These are phyloP conservation scores for Talaromyces trachyspermus DNA, from an alignment of 495 filamentous ascomycete species.

Conservation along the genomic window DNA sequence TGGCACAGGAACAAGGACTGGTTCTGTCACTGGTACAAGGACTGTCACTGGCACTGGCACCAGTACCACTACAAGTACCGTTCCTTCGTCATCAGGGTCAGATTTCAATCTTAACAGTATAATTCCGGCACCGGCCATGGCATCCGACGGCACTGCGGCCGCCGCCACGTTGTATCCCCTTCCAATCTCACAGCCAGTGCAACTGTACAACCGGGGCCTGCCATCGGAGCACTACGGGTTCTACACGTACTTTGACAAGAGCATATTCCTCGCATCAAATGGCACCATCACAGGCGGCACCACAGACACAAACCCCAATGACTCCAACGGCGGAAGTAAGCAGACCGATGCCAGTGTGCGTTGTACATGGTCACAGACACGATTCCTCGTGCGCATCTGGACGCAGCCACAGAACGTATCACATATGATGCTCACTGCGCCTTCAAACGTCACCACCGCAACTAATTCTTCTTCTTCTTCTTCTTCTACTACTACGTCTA, in stretches of 20 bases:
- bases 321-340: slow-evolving; percentile 57
- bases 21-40: neutral
- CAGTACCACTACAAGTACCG: neutral
- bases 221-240: slow-evolving; percentile 86
- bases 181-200: slow-evolving; percentile 67
- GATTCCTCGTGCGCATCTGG: slow-evolving; percentile 89
- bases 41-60: slow-evolving; percentile 9
- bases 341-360: slow-evolving; percentile 53
- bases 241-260: slow-evolving; percentile 85
- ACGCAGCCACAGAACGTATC: slow-evolving; percentile 44
- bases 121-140: slow-evolving; percentile 53
- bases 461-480: slow-evolving; percentile 9
- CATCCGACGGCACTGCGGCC: slow-evolving; percentile 62
- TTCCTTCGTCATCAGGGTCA: slow-evolving; percentile 5
- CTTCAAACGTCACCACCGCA: slow-evolving; percentile 6
- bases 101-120: slow-evolving; percentile 41
- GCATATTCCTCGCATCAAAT: slow-evolving; percentile 66
- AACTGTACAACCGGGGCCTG: slow-evolving; percentile 75
- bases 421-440: slow-evolving; percentile 26
- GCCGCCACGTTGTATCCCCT: slow-evolving; percentile 60
- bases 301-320: slow-evolving; percentile 36
- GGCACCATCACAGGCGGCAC: slow-evolving; percentile 27
- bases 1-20: neutral
- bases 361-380: slow-evolving; percentile 76
- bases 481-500: slow-evolving; percentile 5